Evolutionary conservation across 2,329 filamentous ascomycete genomes (phyloP), one percentile per base, ranked within the genome.

Genomic region (Thermothelomyces thermophilus): DNA sequence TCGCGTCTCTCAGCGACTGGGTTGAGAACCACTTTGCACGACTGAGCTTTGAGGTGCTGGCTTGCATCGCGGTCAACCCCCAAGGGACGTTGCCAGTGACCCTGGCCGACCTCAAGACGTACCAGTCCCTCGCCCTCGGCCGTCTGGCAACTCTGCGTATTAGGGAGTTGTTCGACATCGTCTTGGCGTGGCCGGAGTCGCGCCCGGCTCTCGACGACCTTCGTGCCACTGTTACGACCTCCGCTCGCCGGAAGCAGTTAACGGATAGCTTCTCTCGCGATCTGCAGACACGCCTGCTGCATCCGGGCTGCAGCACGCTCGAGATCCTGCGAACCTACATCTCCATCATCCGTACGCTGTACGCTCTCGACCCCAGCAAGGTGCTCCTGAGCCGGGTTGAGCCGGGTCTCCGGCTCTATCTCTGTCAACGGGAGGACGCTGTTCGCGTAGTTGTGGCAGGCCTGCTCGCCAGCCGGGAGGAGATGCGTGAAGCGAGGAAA

Each of bases 311-410:
- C 35, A 89, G 85, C 16, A 90, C 87, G 1, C 74, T 86, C 3
- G 80, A 87, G 53, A 88, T 91, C 30, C 65, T 91, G 43, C 82
- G 83, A 58, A 82, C 85, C 2, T 91, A 91, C 65, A 87, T 90
- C 51, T 82, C 80, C 56, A 84, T 90, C 70, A 90, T 91, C 53
- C 80, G 82, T 51, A 83, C 84, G 0, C 89, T 90, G 57, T 83
- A 87, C 60, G 77, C 80, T 22, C 72, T 91, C 3, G 87, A 91
- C 60, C 78, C 85, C 43, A 87, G 86, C 43, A 87, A 87, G 54
- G 87, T 91, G 1, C 70, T 91, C 6, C 73, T 91, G 3, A 83
- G 87, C 60, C 78, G 86, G 34, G 85, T 90, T 39, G 84, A 86
- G 8, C 78, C 81, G 41, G 82, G 84, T 1, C 74, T 91, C 36